Conservation (phyloP, 805 yeast species). For the Ogataea nonfermentans region DNA sequence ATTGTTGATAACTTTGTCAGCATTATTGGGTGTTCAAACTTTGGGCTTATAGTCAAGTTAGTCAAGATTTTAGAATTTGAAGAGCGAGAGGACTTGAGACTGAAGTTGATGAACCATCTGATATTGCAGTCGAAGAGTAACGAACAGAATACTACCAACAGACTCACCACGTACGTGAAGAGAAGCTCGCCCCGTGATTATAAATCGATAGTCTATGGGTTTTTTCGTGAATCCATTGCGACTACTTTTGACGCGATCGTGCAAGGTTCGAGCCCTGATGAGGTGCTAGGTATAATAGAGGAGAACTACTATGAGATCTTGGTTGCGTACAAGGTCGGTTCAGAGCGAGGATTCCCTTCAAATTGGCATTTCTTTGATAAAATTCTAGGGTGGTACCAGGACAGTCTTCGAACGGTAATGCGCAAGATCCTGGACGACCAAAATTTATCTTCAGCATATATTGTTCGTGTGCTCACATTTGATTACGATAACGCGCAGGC, state of each 20-base stretch:
- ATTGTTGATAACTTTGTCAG: constrained; percentile 66
- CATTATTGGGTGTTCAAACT: constrained; percentile 65
- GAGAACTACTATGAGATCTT: constrained; percentile 82
- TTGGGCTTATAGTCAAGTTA: constrained; percentile 63
- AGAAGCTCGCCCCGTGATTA: constrained; percentile 56
- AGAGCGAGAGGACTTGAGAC: constrained; percentile 70
- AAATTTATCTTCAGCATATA: constrained; percentile 68
- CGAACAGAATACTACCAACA: constrained; percentile 13
- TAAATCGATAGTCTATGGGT: constrained; percentile 55
- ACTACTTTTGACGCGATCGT: constrained; percentile 69
- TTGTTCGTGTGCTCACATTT: constrained; percentile 72
- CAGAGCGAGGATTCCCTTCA: constrained; percentile 60
- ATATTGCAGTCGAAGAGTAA: constrained; percentile 12
- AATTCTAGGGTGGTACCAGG: constrained; percentile 65
- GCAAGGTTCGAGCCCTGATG: constrained; percentile 45
- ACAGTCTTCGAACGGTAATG: constrained; percentile 58
- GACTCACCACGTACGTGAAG: constrained; percentile 37
- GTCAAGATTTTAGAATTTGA: constrained; percentile 80
- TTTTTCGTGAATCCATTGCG: constrained; percentile 56
- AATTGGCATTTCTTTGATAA: constrained; percentile 71
- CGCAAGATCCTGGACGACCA: constrained; percentile 50
- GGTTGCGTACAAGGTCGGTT: constrained; percentile 56
- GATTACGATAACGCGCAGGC: constrained; percentile 65
- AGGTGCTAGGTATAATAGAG: constrained; percentile 63
- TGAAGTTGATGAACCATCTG: constrained; percentile 21